Percentiles rank a stretch among this genome's conserved stretches.
These are phyloP conservation scores for Termitomyces titanicus DNA, from an alignment of 768 basidiomycete species.

Conservation along the genomic window DNA sequence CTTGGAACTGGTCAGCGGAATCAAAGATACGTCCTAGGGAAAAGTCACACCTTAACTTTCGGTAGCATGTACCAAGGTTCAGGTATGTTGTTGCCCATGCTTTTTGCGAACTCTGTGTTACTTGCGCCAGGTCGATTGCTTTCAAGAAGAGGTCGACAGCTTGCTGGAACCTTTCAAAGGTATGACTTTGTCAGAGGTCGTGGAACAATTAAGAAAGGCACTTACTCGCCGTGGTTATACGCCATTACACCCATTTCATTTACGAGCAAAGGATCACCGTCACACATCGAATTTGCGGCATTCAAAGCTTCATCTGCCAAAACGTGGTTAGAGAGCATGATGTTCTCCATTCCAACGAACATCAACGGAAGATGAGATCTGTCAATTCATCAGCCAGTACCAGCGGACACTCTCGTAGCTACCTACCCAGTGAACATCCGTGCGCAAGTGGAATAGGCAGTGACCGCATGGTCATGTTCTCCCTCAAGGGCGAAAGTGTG, in stretches of 20 bases:
- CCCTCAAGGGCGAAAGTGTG: conserved; percentile 97
- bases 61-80: conserved; percentile 87
- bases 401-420: conserved; percentile 14
- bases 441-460: conserved; percentile 95
- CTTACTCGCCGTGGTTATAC: conserved; percentile 81
- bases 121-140: conserved; percentile 77
- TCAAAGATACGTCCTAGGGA: neutral
- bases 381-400: neutral
- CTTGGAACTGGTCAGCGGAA: conserved; percentile 21
- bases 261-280: conserved; percentile 82
- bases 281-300: conserved; percentile 78
- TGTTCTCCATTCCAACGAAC: conserved; percentile 98
- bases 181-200: neutral
- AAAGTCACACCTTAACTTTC: conserved; percentile 67
- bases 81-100: conserved; percentile 89
- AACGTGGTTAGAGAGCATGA: conserved; percentile 76
- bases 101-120: conserved; percentile 79
- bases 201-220: conserved; percentile 6
- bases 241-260: conserved; percentile 95
- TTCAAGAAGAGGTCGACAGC: conserved; percentile 71
- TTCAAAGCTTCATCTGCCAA: conserved; percentile 87
- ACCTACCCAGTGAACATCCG: conserved; percentile 90
- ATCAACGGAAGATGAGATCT: conserved; percentile 95
- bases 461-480: conserved; percentile 98
- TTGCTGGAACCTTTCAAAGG: conserved; percentile 54